Conservation (phyloP, 441 rosid genomes). For the Theobroma grandiflorum region DNA sequence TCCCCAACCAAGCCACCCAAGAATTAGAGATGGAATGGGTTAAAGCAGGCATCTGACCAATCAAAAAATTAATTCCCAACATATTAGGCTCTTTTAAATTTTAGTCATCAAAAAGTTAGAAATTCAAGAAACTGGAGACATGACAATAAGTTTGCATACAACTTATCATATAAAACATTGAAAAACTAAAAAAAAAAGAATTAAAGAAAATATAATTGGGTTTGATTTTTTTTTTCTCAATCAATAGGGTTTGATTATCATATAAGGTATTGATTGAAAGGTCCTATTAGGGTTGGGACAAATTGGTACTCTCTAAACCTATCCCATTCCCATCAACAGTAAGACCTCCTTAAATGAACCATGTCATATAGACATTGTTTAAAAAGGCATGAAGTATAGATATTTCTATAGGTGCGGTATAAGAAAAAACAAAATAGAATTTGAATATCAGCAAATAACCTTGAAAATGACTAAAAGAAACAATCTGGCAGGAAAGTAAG, state of each 20-base stretch:
- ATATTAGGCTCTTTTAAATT: slow-evolving; percentile 2
- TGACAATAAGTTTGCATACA: not conserved
- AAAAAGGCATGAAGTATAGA: slow-evolving; percentile 3
- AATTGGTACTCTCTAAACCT: not conserved
- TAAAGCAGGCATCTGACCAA: not conserved
- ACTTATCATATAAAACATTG: not conserved
- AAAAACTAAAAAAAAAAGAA: not conserved
- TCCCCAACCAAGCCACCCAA: not conserved
- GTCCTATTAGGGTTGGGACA: not conserved
- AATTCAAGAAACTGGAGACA: not conserved
- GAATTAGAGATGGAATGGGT: not conserved
- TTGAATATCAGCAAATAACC: slow-evolving; percentile 12
- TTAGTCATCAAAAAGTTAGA: not conserved
- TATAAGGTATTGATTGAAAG: not conserved
- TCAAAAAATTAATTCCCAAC: not conserved
- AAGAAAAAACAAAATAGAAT: not conserved
- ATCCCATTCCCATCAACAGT: not conserved
- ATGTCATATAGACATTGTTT: not conserved
- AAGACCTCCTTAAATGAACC: not conserved
- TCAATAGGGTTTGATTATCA: not conserved
- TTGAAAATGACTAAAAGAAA: not conserved
- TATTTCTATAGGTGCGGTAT: not conserved
- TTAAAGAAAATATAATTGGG: not conserved
- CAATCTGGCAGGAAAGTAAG: slow-evolving; percentile 3
- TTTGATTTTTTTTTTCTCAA: too few species aligned